Conservation (phyloP, 306 rosid genomes). For the Vigna unguiculata region DNA sequence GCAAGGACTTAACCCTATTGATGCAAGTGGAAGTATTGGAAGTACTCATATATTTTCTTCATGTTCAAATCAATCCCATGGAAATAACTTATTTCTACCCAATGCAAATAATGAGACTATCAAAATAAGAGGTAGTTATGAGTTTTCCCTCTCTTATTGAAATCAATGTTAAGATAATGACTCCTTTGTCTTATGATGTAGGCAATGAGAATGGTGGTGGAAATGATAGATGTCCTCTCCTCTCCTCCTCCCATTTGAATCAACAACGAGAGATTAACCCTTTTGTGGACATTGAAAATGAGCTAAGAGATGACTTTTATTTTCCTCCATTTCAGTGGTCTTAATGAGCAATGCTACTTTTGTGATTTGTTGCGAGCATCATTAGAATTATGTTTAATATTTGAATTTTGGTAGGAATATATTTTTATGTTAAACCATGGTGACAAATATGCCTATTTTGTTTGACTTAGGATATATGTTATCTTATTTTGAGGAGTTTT, state of each 20-base stretch:
- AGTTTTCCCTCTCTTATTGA: neutral
- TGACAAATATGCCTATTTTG: neutral
- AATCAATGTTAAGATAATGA: neutral
- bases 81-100: neutral
- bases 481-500: neutral
- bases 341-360: neutral
- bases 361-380: neutral
- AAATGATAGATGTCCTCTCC: neutral
- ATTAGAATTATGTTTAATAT: neutral
- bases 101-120: neutral
- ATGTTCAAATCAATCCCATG: neutral
- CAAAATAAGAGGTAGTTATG: neutral
- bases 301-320: neutral
- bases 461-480: neutral
- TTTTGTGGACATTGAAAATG: neutral
- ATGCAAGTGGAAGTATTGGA: neutral
- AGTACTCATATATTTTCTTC: neutral
- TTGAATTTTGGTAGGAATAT: neutral
- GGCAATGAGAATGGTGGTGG: neutral
- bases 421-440: neutral
- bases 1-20: neutral
- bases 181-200: neutral
- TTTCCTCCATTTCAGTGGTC: neutral
- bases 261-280: neutral
- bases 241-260: neutral